Conservation (phyloP, 306 rosid species). For the Aeschynomene evenia region DNA sequence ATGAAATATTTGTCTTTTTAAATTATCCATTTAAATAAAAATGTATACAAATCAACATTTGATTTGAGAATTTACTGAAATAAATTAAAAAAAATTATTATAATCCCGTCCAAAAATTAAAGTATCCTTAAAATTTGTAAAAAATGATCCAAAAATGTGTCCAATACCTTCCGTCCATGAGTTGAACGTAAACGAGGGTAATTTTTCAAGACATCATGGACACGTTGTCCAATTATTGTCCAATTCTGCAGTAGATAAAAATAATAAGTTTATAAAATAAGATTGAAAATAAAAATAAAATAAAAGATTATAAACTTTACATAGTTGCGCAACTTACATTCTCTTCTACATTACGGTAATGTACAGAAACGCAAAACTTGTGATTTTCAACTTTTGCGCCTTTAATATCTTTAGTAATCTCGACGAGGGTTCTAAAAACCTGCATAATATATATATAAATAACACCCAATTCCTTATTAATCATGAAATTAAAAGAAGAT, state of each 20-base stretch:
- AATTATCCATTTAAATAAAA: too few relatives aligned
- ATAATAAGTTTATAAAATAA: too few relatives aligned
- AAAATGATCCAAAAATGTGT: too few relatives aligned
- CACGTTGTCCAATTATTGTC: conserved; percentile 70
- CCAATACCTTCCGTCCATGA: conserved; percentile 83
- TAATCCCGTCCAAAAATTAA: too few relatives aligned
- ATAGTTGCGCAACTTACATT: conserved; percentile 43
- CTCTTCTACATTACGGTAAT: conserved; percentile 93
- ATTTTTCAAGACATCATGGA: conserved; percentile 73
- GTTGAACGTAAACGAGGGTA: conserved; percentile 82
- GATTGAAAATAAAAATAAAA: too few relatives aligned
- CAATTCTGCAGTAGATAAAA: conserved; percentile 56
- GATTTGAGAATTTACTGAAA: too few relatives aligned
- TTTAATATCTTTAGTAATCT: conserved; percentile 62
- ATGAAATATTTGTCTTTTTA: too few relatives aligned
- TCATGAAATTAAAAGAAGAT: too few relatives aligned
- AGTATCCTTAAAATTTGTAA: too few relatives aligned
- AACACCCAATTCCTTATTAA: not conserved
- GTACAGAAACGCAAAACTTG: conserved; percentile 95
- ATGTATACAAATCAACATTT: too few relatives aligned
- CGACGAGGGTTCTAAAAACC: conserved; percentile 85
- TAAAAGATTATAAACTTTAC: too few relatives aligned
- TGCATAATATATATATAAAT: conserved; percentile 34
- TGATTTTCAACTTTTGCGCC: conserved; percentile 90
- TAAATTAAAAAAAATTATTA: not conserved